Conservation (phyloP, 1,284 basidiomycete species). For the Rugosomyces carneus region DNA sequence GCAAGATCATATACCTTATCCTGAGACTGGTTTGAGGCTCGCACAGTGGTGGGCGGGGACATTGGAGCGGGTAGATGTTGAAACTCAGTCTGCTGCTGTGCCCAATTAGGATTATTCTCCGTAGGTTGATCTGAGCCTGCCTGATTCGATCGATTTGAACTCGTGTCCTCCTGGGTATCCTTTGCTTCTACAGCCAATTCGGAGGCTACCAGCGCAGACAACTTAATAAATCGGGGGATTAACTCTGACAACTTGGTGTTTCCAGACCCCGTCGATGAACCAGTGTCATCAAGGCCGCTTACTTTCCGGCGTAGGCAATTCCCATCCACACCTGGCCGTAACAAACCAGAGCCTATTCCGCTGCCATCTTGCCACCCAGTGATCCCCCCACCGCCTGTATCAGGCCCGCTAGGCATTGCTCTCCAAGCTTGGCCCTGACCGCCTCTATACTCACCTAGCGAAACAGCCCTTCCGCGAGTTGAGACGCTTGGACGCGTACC, state of each 20-base stretch:
- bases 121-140: conserved; percentile 7
- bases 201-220: conserved; percentile 68
- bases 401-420: conserved; percentile 28
- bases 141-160: conserved; percentile 11
- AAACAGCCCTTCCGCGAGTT: conserved; percentile 11
- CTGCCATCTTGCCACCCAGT: conserved; percentile 66
- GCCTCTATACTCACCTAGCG: conserved; percentile 12
- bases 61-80: conserved; percentile 12
- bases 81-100: conserved; percentile 10
- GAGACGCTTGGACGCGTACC: conserved; percentile 20
- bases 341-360: conserved; percentile 63
- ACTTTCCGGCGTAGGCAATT: conserved; percentile 48
- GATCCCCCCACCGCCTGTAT: conserved; percentile 43
- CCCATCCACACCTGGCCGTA: conserved; percentile 45
- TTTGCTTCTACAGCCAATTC: conserved; percentile 61
- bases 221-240: conserved; percentile 63
- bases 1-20: conserved; percentile 40
- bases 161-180: conserved; percentile 34
- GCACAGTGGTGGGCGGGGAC: conserved; percentile 12
- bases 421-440: conserved; percentile 21
- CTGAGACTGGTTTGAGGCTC: conserved; percentile 12
- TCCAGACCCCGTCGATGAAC: conserved; percentile 32
- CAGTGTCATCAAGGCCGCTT: conserved; percentile 12
- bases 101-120: conserved; percentile 13
- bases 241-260: conserved; percentile 64